These are phyloP conservation scores for Gossypium aridum DNA, from an alignment of 441 rosid genomes.

Conservation along the genomic window DNA sequence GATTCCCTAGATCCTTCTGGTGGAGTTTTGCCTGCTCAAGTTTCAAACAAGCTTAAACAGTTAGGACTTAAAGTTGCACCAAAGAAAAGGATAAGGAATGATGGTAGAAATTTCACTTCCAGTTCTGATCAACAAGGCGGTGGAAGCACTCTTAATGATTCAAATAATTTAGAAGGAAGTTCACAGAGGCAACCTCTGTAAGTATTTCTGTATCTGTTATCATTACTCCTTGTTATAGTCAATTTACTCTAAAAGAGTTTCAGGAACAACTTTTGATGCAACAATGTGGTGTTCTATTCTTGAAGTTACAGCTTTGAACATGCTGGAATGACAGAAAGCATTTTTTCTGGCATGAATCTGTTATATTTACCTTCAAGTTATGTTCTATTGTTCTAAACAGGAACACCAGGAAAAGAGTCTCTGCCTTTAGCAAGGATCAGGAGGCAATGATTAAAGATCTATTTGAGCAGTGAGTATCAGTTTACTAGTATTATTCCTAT, in stretches of 20 bases:
- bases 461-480: slow-evolving; percentile 69
- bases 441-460: slow-evolving; percentile 65
- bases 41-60: slow-evolving; percentile 87
- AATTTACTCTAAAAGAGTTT: background rate
- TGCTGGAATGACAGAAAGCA: background rate
- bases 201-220: slow-evolving; percentile 27
- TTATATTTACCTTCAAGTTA: slow-evolving; percentile 17
- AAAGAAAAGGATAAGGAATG: slow-evolving; percentile 44
- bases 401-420: slow-evolving; percentile 59
- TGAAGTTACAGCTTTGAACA: slow-evolving; percentile 14
- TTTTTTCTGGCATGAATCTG: slow-evolving; percentile 1
- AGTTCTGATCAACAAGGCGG: slow-evolving; percentile 22
- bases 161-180: slow-evolving; percentile 31
- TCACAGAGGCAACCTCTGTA: slow-evolving; percentile 44
- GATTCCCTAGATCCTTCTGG: slow-evolving; percentile 70
- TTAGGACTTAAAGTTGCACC: slow-evolving; percentile 50
- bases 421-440: slow-evolving; percentile 68
- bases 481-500: slow-evolving; percentile 4
- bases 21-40: slow-evolving; percentile 73
- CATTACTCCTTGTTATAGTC: background rate
- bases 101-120: slow-evolving; percentile 21
- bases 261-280: slow-evolving; percentile 1
- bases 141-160: slow-evolving; percentile 27
- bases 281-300: background rate
- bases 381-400: slow-evolving; percentile 37